Evolutionary conservation across 306 rosid genomes (phyloP).

Genomic region (Corylus heterophylla): DNA sequence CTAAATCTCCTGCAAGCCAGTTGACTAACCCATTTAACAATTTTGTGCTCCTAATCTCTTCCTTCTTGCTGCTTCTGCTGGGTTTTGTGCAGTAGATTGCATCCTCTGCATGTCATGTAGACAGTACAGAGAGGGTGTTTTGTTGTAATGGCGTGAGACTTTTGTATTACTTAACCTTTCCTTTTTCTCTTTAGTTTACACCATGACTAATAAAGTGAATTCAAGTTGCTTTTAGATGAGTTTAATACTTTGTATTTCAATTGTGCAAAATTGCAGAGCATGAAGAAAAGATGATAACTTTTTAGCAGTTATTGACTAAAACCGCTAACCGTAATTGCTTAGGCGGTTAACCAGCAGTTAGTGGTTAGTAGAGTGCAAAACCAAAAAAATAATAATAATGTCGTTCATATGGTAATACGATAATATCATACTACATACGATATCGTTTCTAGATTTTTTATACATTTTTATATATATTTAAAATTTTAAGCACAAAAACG

Average conservation of each 20-base stretch:
- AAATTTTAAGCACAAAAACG: no score
- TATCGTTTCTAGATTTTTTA: no score
- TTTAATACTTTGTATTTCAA: background rate
- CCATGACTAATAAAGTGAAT: background rate
- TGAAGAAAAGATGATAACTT: background rate
- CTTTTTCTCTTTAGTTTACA: background rate
- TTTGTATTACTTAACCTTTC: conserved; percentile 10
- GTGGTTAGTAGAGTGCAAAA: no score
- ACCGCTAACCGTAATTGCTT: no score
- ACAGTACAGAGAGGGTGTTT: conserved; percentile 3
- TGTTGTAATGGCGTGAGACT: conserved; percentile 4
- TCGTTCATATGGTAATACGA: no score
- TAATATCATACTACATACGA: no score
- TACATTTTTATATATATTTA: no score
- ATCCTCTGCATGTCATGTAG: background rate
- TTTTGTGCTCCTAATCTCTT: conserved; percentile 28
- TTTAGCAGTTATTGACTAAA: background rate
- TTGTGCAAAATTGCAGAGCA: background rate
- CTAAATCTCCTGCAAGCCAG: conserved; percentile 39
- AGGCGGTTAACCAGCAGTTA: no score
- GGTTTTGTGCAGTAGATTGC: conserved; percentile 22
- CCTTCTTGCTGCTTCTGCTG: conserved; percentile 27
- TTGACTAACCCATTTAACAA: conserved; percentile 19
- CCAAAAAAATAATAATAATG: no score
- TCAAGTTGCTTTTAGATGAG: background rate